Base-by-base conservation (phyloP, 208 protist species). In the Vickermania ingenoplastis region DNA sequence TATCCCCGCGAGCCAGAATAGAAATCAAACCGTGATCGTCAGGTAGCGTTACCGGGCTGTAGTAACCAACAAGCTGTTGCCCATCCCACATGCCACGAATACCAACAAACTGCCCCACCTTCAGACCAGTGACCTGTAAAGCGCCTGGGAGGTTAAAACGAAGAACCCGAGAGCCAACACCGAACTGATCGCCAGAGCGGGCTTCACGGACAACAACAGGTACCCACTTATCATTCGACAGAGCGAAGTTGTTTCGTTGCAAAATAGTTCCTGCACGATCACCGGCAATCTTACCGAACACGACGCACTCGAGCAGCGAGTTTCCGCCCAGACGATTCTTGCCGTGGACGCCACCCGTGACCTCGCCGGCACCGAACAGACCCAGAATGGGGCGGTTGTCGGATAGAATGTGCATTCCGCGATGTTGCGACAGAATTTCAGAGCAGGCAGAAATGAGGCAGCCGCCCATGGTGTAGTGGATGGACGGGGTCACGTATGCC, bases 391-490 rank as follows among this genome's bases (percentile, higher is more conserved):
- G 79, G 3, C 70, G 59, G 28, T 53, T 49, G 28, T 73, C 65
- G 53, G 64, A 71, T 31, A 82, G 71, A 27, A 79, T 49, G 61
- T 68, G 70, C 21, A 67, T 45, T 17, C 41, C 29, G 50, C 61
- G 53, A 26, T 72, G n/a, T 31, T 73, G 70, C 31, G 63, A 62
- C 48, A 97, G 78, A 45, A 98, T 73, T 53, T 85, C 70, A 4
- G 75, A 86, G 1, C 89, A 53, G 1, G 74, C 49, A 52, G 87
- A 87, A 63, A 99, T 96, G 41, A 69, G 55, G 51, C 96, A 68
- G 41, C 97, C 97, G 53, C 97, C 97, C 96, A 98, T 98, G 5
- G 81, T 95, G 85, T 99, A 99, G 77, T 99, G 97, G 66, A 99
- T 88, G 1, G 77, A 81, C 5, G 97, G 97, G 21, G 92, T 97